Base-by-base conservation (phyloP, 306 rosid species). In the Ormosia semicastrata region DNA sequence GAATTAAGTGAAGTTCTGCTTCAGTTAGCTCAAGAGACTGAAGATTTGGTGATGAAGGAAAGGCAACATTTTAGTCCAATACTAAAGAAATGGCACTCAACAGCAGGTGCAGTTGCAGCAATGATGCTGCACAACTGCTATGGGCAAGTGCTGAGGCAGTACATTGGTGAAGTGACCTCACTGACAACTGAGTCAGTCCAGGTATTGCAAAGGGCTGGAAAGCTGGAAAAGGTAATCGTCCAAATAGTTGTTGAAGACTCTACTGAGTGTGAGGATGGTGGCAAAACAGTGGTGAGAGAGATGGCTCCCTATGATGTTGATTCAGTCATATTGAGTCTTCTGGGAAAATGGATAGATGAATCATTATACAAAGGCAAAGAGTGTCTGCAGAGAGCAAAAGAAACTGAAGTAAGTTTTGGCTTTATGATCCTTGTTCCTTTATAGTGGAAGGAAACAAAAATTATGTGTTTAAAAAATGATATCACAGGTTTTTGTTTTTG, bases 271-370 rank as follows among this genome's bases (percentile, higher is more conserved):
- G 97, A 93, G 0, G 99, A 95, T 80, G 99, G 99, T 4, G 99
- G 99, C 9, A 92, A 90, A 83, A 77, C 90, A 7, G 70, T 95
- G 1, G 93, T 95, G 7, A 85, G 90, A 76, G 93, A 93, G 78
- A 95, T 95, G 99, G 85, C 54, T 81, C 99, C 96, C 1, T 93
- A 83, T 66, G 98, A 95, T 73, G 92, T 95, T 62, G 98, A 95
- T 41, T 71, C 91, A 40, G 58, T 92, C 78, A 90, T 95, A 43
- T 52, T 91, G 77, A 84, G 85, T 67, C 94, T 93, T 18, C 78
- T 95, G 68, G 89, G 87, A 36, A 92, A 59, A 85, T 95, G 97
- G 98, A 88, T 88, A 2, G 83, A 84, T 60, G 95, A 93, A 53
- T 86, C 89, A 72, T 44, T 95, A 65, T 68, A 53, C 50, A 88